phyloP scores from a whole-genome alignment of 2,329 filamentous ascomycete genomes.

The Furcasterigmium furcatum region DNA sequence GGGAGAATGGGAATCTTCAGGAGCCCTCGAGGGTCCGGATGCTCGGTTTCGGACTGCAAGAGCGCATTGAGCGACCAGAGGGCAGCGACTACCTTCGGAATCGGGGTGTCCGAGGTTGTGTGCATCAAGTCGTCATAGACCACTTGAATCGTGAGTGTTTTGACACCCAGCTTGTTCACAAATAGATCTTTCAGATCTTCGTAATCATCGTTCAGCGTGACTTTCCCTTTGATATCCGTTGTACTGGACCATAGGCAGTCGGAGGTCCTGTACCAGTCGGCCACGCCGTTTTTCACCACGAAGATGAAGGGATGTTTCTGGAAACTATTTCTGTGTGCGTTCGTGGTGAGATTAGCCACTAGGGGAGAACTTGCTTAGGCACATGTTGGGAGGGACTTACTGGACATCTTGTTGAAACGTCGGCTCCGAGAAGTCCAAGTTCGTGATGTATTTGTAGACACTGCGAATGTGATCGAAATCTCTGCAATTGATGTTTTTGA shows the following conservation, averaged over 20 bases:
- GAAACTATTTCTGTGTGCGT: constrained; percentile 4
- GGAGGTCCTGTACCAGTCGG: constrained; percentile 19
- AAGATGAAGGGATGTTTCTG: constrained; percentile 9
- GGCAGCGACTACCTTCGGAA: neutral
- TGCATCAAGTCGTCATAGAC: constrained; percentile 24
- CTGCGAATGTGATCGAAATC: neutral
- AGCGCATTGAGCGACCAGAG: constrained; percentile 29
- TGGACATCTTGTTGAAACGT: neutral
- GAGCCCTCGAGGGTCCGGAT: constrained; percentile 7
- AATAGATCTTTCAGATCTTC: constrained; percentile 24
- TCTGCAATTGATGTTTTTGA: neutral
- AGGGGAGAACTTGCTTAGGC: neutral
- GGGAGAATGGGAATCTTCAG: constrained; percentile 19
- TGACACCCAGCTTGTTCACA: constrained; percentile 21
- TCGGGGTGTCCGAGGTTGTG: constrained; percentile 5
- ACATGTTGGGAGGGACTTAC: neutral
- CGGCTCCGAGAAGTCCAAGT: neutral
- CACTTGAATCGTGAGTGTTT: constrained; percentile 23
- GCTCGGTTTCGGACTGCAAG: constrained; percentile 8
- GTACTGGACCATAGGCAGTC: constrained; percentile 31
- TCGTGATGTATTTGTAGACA: neutral
- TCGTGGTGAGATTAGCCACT: neutral
- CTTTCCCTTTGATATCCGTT: constrained; percentile 20
- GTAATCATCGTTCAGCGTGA: constrained; percentile 22
- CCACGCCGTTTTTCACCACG: neutral